Evolutionary conservation across 202 grass and related monocot genomes (phyloP).

Genomic region (Dendrocalamus latiflorus): DNA sequence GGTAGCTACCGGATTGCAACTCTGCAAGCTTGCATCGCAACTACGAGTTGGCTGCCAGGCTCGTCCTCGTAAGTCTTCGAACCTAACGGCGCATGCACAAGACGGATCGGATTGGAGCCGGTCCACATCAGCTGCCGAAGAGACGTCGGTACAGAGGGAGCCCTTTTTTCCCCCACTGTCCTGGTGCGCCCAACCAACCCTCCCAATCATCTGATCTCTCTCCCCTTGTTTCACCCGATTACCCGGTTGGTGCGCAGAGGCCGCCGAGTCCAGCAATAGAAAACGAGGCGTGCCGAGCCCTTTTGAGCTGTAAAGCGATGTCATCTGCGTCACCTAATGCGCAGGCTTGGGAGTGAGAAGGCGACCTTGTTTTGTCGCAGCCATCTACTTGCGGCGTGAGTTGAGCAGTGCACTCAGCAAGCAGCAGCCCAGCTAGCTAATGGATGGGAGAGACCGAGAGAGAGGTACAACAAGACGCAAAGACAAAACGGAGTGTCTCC

Average conservation of each 20-base stretch:
- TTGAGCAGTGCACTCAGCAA: neutral
- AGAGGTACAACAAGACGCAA: neutral
- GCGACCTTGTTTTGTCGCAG: neutral
- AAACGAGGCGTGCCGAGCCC: slow-evolving; percentile 8
- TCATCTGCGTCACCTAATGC: slow-evolving; percentile 17
- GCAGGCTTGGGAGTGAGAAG: neutral
- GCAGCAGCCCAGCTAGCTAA: neutral
- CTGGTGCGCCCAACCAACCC: slow-evolving; percentile 16
- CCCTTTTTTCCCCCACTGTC: slow-evolving; percentile 8
- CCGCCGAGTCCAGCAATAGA: neutral
- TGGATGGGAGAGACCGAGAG: neutral
- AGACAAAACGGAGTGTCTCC: neutral
- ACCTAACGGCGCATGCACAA: slow-evolving; percentile 1
- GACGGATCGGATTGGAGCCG: neutral
- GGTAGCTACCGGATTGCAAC: neutral
- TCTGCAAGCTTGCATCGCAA: neutral
- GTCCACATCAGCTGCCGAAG: slow-evolving; percentile 25
- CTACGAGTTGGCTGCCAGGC: neutral
- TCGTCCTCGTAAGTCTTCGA: neutral
- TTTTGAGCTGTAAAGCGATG: slow-evolving; percentile 45
- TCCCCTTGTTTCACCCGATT: neutral
- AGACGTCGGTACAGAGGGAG: slow-evolving; percentile 2
- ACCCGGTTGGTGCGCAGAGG: slow-evolving; percentile 26
- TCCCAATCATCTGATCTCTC: neutral
- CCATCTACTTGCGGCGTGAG: neutral